Conservation (phyloP, 2,329 filamentous ascomycete species). For the Hypoxylon sp. region DNA sequence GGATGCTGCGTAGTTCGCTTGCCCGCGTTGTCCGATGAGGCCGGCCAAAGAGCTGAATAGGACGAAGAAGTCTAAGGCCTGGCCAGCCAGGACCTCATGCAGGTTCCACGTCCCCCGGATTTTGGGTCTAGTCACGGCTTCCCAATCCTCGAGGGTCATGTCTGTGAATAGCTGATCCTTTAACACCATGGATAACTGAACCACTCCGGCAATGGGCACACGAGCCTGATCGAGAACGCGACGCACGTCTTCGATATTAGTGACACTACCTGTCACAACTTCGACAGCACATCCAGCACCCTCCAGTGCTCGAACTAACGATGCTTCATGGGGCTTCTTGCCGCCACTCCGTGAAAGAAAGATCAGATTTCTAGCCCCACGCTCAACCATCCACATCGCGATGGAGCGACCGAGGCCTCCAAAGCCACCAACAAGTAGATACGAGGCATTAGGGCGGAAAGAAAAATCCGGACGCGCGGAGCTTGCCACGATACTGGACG, state of each 20-base stretch:
- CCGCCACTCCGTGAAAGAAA: conserved; percentile 57
- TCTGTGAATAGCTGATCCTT: neutral
- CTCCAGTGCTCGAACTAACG: conserved; percentile 42
- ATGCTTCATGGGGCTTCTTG: conserved; percentile 7
- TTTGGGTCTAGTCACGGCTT: neutral
- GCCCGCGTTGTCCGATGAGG: neutral
- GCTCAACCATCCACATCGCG: conserved; percentile 52
- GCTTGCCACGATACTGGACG: neutral
- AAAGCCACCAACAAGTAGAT: conserved; percentile 54
- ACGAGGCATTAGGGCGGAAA: conserved; percentile 27
- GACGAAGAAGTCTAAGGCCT: neutral
- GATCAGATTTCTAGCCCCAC: conserved; percentile 58
- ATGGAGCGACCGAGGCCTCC: conserved; percentile 53
- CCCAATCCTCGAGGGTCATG: conserved; percentile 14
- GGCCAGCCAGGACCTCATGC: neutral
- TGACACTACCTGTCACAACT: neutral
- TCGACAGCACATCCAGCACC: conserved; percentile 34
- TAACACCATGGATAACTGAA: conserved; percentile 15
- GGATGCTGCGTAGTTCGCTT: neutral
- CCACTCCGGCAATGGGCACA: neutral
- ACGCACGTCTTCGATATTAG: neutral
- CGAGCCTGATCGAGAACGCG: neutral
- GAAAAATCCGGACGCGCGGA: neutral
- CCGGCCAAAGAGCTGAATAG: neutral
- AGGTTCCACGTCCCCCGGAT: neutral